These are phyloP conservation scores for Hanseniaspora vineae DNA, from an alignment of 805 yeast genomes.

Conservation along the genomic window DNA sequence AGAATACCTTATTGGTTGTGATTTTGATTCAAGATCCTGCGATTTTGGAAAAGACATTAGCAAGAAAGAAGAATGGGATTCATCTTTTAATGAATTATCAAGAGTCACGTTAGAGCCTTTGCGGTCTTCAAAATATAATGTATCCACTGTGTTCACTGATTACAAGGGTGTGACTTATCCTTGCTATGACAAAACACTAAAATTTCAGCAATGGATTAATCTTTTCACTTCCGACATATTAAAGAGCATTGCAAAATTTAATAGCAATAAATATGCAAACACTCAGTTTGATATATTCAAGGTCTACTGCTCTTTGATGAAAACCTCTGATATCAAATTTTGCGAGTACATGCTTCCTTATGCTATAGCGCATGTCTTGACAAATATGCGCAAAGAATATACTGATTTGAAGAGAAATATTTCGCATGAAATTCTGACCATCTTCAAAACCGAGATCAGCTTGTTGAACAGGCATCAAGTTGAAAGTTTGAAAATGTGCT, in stretches of 20 bases:
- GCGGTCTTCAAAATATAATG: conserved; percentile 53
- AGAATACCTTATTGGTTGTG: conserved; percentile 58
- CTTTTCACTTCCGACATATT: conserved; percentile 45
- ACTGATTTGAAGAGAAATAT: conserved; percentile 32
- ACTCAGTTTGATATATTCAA: conserved; percentile 32
- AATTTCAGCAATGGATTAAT: conserved; percentile 61
- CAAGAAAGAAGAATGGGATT: conserved; percentile 39
- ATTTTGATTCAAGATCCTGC: conserved; percentile 27
- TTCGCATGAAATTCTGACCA: conserved; percentile 42
- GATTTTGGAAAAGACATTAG: conserved; percentile 17
- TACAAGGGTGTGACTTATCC: conserved; percentile 47
- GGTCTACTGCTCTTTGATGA: conserved; percentile 50
- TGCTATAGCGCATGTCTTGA: conserved; percentile 50
- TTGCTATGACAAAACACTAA: conserved; percentile 40
- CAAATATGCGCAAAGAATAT: conserved; percentile 29
- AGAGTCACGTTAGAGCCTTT: conserved; percentile 67
- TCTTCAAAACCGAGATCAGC: conserved; percentile 38
- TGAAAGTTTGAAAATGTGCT: conserved; percentile 52
- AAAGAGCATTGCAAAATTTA: background rate
- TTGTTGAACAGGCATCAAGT: conserved; percentile 37
- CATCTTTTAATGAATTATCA: conserved; percentile 45
- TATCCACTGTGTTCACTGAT: conserved; percentile 37
- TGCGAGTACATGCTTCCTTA: conserved; percentile 69
- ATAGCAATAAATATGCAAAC: conserved; percentile 1
- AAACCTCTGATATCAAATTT: conserved; percentile 57